Conservation (phyloP, 345 rosid genomes). For the Eutrema heterophyllum region DNA sequence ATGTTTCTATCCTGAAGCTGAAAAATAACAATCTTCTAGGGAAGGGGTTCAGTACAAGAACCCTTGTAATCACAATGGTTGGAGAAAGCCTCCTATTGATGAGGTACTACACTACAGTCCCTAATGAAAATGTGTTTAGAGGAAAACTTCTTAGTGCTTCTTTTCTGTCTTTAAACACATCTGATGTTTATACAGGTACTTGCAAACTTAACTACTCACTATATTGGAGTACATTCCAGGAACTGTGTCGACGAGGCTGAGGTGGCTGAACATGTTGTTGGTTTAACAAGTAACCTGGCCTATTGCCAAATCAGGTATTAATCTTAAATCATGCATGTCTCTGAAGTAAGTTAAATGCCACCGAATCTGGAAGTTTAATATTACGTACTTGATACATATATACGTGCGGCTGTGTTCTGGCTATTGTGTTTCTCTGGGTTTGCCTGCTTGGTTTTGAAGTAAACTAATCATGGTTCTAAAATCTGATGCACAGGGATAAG, state of each 20-base stretch:
- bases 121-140: not conserved
- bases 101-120: slow-evolving; percentile 47
- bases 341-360: not conserved
- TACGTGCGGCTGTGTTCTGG: not conserved
- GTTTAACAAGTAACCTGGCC: slow-evolving; percentile 46
- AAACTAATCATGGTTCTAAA: not conserved
- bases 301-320: slow-evolving; percentile 71
- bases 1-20: not conserved
- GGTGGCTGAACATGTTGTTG: slow-evolving; percentile 33
- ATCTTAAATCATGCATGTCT: not conserved
- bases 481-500: slow-evolving; percentile 56
- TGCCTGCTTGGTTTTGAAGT: not conserved
- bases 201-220: too few relatives aligned
- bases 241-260: slow-evolving; percentile 23
- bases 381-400: too few relatives aligned
- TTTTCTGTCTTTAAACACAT: too few relatives aligned
- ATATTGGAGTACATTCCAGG: too few relatives aligned
- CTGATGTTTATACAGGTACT: too few relatives aligned
- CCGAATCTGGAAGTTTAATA: too few relatives aligned
- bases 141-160: not conserved
- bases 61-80: slow-evolving; percentile 15
- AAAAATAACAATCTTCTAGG: slow-evolving; percentile 30
- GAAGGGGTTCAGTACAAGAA: slow-evolving; percentile 73
- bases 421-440: not conserved
- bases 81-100: slow-evolving; percentile 76